Conservation (phyloP, 176 grass and related monocot genomes). For the Dactylis glomerata region DNA sequence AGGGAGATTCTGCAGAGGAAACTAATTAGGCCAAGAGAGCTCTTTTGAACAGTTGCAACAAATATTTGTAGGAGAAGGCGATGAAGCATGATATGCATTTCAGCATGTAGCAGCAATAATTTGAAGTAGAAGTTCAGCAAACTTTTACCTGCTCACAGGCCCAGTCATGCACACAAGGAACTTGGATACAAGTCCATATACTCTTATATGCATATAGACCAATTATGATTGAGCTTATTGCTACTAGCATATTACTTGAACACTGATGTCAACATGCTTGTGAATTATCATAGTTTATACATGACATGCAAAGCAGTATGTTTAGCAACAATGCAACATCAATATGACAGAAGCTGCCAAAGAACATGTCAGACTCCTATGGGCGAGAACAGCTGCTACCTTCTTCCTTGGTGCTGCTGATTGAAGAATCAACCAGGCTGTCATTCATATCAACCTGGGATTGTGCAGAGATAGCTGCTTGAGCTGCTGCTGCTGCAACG, state of each 20-base stretch:
- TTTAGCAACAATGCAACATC: constrained; percentile 1
- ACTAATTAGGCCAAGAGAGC: constrained; percentile 1
- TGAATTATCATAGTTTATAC: background rate
- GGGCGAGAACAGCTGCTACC: constrained; percentile 35
- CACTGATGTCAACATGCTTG: background rate
- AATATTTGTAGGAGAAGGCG: background rate
- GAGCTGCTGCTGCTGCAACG: constrained; percentile 63
- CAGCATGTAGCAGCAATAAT: background rate
- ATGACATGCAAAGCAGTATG: constrained; percentile 14
- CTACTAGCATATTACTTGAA: background rate
- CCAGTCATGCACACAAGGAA: background rate
- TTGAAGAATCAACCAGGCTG: constrained; percentile 32
- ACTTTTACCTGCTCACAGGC: background rate
- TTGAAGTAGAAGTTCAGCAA: background rate
- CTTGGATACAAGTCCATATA: background rate
- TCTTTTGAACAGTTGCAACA: background rate
- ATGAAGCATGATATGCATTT: background rate
- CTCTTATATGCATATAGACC: background rate
- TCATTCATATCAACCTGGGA: constrained; percentile 46
- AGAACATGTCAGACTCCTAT: background rate
- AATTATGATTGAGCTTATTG: background rate
- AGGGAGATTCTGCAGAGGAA: constrained; percentile 31
- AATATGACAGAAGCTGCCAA: constrained; percentile 13
- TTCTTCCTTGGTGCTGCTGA: constrained; percentile 45
- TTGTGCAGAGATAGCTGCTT: constrained; percentile 72